Conservation (phyloP, 2,329 filamentous ascomycete species). For the Berkeleyomyces rouxiae region DNA sequence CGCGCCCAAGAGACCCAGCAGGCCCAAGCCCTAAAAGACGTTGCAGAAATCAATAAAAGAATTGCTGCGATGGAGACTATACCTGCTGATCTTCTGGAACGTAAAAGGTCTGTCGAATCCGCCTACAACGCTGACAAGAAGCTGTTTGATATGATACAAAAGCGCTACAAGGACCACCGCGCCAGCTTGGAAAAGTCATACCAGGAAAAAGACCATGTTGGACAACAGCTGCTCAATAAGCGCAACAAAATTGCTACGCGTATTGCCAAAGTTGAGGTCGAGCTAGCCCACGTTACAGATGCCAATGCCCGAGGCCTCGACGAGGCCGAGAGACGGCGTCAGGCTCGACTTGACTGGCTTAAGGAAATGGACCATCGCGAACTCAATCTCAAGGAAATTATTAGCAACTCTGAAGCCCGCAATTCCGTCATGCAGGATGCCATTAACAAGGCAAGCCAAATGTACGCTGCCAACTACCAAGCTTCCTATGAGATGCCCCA, state of each 20-base stretch:
- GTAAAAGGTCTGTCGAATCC: constrained; percentile 38
- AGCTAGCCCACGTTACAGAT: constrained; percentile 52
- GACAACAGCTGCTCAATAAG: constrained; percentile 46
- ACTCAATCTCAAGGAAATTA: constrained; percentile 25
- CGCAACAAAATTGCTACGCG: constrained; percentile 56
- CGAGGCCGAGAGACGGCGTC: constrained; percentile 42
- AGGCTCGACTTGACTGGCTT: constrained; percentile 32
- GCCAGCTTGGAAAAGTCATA: constrained; percentile 44
- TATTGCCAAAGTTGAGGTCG: constrained; percentile 55
- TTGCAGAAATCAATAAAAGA: constrained; percentile 29
- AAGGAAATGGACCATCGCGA: constrained; percentile 31
- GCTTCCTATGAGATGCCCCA: neutral
- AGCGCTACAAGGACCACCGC: constrained; percentile 41
- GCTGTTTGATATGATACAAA: constrained; percentile 41
- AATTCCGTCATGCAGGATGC: constrained; percentile 27
- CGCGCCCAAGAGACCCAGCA: constrained; percentile 60
- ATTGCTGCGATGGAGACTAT: constrained; percentile 39
- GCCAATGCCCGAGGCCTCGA: constrained; percentile 49
- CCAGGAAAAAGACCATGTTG: constrained; percentile 46
- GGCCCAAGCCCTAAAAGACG: constrained; percentile 44
- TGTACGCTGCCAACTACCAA: constrained; percentile 15
- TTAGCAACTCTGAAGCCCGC: constrained; percentile 22
- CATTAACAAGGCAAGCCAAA: constrained; percentile 23
- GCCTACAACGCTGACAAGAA: constrained; percentile 38
- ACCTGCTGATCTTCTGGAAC: constrained; percentile 42